Evolutionary conservation across 2,329 filamentous ascomycete species (phyloP).

Genomic region (Hymenoscyphus fraxineus): DNA sequence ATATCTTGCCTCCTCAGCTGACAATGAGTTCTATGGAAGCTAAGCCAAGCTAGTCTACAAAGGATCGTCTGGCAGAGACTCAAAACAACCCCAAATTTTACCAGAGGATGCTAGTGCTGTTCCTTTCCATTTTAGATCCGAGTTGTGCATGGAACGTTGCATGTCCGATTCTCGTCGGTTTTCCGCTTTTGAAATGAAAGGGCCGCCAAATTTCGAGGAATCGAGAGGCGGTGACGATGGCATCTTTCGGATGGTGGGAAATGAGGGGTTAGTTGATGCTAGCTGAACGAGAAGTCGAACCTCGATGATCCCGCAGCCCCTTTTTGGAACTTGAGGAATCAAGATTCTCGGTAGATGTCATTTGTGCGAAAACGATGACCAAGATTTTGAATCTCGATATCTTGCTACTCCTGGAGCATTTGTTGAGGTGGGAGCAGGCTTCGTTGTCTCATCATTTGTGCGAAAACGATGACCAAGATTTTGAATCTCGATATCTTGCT

Average conservation of each 20-base stretch:
- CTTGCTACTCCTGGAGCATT: not conserved
- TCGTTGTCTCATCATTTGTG: not conserved
- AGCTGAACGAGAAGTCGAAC: not conserved
- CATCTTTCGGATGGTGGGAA: slow-evolving; percentile 41
- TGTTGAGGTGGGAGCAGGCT: not conserved
- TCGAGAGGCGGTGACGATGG: slow-evolving; percentile 51
- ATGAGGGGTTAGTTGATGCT: not conserved
- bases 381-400: not conserved
- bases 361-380: not conserved
- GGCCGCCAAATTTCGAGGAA: slow-evolving; percentile 42
- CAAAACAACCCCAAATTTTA: not conserved
- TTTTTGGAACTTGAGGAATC: not conserved
- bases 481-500: not conserved
- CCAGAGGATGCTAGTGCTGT: not conserved
- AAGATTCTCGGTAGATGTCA: not conserved
- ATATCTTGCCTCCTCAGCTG: not conserved
- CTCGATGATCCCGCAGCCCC: not conserved
- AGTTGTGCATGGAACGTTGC: slow-evolving; percentile 7
- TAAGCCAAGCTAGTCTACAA: slow-evolving; percentile 2
- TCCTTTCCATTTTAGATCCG: not conserved
- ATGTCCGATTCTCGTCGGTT: slow-evolving; percentile 4
- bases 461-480: not conserved
- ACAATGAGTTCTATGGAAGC: not conserved
- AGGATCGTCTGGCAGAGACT: not conserved
- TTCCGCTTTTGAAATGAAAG: slow-evolving; percentile 7